A percentile compares a stretch with the other conserved stretches of the same genome.
phyloP scores from a whole-genome alignment of 805 yeast species.

The Metschnikowia lochheadii region DNA sequence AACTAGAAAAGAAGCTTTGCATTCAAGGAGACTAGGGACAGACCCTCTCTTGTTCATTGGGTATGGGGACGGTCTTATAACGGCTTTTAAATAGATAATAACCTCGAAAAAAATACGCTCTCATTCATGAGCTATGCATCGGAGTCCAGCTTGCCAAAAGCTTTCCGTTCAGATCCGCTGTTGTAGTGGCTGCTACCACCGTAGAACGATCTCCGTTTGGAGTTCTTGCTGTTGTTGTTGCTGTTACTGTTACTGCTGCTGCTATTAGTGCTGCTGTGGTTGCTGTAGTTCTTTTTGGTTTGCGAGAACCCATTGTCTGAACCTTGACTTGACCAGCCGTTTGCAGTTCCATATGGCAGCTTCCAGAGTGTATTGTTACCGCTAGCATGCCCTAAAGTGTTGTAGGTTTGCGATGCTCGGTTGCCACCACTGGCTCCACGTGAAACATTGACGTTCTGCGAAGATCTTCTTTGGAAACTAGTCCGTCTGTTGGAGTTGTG shows the following conservation, averaged over 20 bases:
- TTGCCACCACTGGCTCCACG: constrained; percentile 2
- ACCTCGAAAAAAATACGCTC: neutral
- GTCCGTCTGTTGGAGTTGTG: neutral
- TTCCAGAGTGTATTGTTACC: neutral
- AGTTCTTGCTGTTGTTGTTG: constrained; percentile 29
- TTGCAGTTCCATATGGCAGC: neutral
- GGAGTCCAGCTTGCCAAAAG: constrained; percentile 6
- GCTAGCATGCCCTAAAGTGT: neutral
- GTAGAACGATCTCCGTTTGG: constrained; percentile 32
- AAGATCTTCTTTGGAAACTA: neutral
- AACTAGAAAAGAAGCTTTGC: constrained; percentile 7
- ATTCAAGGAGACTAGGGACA: constrained; percentile 10
- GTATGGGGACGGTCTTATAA: constrained; percentile 53
- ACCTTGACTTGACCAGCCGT: neutral
- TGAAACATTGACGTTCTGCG: neutral
- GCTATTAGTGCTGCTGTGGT: neutral
- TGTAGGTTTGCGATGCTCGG: neutral
- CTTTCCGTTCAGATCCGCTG: constrained; percentile 5
- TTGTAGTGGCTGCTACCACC: constrained; percentile 22
- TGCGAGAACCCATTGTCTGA: neutral
- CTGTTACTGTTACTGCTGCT: constrained; percentile 24
- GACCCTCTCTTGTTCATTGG: constrained; percentile 42
- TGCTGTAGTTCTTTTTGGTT: neutral
- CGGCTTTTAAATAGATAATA: constrained; percentile 18
- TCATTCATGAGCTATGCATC: neutral